Conservation (phyloP, 2,329 filamentous ascomycete genomes). For the Aspergillus arachidicola region DNA sequence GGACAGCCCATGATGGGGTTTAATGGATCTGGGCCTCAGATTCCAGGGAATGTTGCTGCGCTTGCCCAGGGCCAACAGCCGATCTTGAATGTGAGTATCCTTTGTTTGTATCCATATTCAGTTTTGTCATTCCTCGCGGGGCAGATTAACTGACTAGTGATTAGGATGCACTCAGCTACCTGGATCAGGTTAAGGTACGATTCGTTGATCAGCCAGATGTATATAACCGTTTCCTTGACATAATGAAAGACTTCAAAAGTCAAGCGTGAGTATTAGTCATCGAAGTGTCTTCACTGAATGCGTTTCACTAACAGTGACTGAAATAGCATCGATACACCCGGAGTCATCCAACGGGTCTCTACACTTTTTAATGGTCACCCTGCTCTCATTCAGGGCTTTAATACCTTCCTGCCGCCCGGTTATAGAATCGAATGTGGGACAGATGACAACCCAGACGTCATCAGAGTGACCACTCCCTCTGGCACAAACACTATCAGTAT, state of each 20-base stretch:
- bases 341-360: slow-evolving; percentile 94
- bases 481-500: slow-evolving; percentile 95
- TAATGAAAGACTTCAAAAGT: slow-evolving; percentile 99
- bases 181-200: slow-evolving; percentile 97
- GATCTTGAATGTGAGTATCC: slow-evolving; percentile 66
- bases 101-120: background rate
- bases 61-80: slow-evolving; percentile 80
- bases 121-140: background rate
- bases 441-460: slow-evolving; percentile 91
- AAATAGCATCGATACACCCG: slow-evolving; percentile 83
- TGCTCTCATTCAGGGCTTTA: slow-evolving; percentile 94
- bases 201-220: slow-evolving; percentile 97
- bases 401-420: slow-evolving; percentile 92
- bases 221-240: slow-evolving; percentile 94
- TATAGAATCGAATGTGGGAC: slow-evolving; percentile 96
- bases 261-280: slow-evolving; percentile 69
- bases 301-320: slow-evolving; percentile 18
- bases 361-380: slow-evolving; percentile 95
- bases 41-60: slow-evolving; percentile 55
- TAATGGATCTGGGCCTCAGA: slow-evolving; percentile 46
- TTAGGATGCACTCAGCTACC: slow-evolving; percentile 84
- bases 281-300: background rate
- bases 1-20: slow-evolving; percentile 57
- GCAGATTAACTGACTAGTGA: slow-evolving; percentile 41
- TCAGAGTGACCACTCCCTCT: slow-evolving; percentile 94